phyloP scores from a whole-genome alignment of 2,329 filamentous ascomycete genomes.

The Didymella exigua region DNA sequence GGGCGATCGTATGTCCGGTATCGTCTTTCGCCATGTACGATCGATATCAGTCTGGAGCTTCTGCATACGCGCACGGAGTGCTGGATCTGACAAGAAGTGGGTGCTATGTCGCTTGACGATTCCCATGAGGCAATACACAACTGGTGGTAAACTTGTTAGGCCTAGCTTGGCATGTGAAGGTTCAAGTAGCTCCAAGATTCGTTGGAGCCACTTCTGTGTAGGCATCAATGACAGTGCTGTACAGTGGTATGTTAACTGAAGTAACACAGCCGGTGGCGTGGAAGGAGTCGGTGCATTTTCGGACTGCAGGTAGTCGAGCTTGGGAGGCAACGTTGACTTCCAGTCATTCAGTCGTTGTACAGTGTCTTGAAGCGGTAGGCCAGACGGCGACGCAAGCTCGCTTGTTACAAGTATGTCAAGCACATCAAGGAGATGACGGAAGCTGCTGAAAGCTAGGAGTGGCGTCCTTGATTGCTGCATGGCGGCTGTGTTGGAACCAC shows the following conservation, averaged over 20 bases:
- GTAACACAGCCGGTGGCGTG: conserved; percentile 36
- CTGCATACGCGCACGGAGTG: conserved; percentile 25
- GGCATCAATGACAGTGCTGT: conserved; percentile 29
- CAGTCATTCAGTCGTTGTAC: conserved; percentile 47
- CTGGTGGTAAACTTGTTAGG: conserved; percentile 34
- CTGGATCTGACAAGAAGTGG: conserved; percentile 21
- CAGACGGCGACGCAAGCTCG: conserved; percentile 19
- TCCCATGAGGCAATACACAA: conserved; percentile 34
- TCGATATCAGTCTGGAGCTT: conserved; percentile 22
- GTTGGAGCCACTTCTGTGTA: conserved; percentile 25
- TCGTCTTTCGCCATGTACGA: conserved; percentile 19
- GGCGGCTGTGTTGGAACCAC: conserved; percentile 51
- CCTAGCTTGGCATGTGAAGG: conserved; percentile 32
- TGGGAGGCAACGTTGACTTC: conserved; percentile 39
- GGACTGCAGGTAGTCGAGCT: conserved; percentile 28
- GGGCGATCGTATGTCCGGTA: not conserved
- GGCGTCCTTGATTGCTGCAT: conserved; percentile 32
- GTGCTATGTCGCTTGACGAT: conserved; percentile 24
- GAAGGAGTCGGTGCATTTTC: conserved; percentile 19
- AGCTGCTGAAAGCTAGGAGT: conserved; percentile 57
- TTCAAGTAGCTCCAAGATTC: conserved; percentile 34
- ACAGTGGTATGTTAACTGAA: conserved; percentile 38
- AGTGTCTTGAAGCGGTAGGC: conserved; percentile 38
- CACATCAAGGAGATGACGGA: conserved; percentile 55
- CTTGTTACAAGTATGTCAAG: conserved; percentile 31